phyloP scores from a whole-genome alignment of 768 basidiomycete genomes.

The Termitomyces sp. region DNA sequence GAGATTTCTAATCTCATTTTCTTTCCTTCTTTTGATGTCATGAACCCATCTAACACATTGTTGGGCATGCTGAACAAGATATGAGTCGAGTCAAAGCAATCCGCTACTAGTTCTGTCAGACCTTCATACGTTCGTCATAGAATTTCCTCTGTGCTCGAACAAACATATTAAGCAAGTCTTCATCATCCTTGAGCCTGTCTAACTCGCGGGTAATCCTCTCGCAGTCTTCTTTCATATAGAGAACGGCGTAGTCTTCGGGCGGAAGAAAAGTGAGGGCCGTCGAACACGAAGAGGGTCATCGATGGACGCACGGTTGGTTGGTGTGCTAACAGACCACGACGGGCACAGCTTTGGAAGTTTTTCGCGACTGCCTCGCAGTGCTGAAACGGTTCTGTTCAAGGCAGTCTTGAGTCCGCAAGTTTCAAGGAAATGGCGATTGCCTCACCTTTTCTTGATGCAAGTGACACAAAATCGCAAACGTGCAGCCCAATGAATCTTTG shows the following conservation, averaged over 20 bases:
- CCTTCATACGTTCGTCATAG: background rate
- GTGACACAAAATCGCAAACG: constrained; percentile 14
- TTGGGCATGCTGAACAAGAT: background rate
- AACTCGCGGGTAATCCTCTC: background rate
- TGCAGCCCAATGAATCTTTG: constrained; percentile 16
- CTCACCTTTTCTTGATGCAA: background rate
- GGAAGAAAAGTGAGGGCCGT: background rate
- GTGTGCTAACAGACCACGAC: background rate
- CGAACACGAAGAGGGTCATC: background rate
- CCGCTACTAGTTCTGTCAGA: background rate
- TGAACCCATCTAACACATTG: background rate
- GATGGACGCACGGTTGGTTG: background rate
- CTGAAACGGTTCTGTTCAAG: background rate
- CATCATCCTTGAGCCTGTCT: background rate
- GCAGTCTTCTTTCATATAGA: constrained; percentile 2
- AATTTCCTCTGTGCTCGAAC: background rate
- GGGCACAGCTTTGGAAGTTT: constrained; percentile 1
- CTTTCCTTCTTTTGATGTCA: background rate
- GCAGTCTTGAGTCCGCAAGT: background rate
- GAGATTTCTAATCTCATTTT: constrained; percentile 8
- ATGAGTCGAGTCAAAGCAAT: background rate
- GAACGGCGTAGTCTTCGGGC: background rate
- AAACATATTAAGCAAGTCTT: background rate
- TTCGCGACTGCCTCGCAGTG: background rate
- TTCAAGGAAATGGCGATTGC: background rate